Percentiles rank a stretch among this genome's conserved stretches.
phyloP scores from a whole-genome alignment of 768 basidiomycete genomes.

The Lentinus tigrinus region DNA sequence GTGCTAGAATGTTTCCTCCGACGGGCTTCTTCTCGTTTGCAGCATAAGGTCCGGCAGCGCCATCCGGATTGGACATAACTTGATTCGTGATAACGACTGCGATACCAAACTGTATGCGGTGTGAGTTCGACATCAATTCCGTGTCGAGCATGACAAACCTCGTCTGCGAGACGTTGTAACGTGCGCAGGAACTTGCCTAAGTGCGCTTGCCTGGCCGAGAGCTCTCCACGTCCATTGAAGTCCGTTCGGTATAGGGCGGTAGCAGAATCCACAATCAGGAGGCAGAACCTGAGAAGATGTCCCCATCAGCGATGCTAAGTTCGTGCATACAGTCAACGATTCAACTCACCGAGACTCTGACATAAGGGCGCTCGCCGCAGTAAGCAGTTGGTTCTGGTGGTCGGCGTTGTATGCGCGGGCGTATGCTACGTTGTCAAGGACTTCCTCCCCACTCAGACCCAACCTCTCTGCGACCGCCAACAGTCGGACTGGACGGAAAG shows the following conservation, averaged over 20 bases:
- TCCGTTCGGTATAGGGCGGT: conserved; percentile 95
- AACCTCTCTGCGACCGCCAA: conserved; percentile 94
- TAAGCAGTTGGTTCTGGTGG: conserved; percentile 87
- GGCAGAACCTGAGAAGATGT: conserved; percentile 69
- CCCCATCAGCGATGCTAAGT: conserved; percentile 9
- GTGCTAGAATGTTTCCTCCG: conserved; percentile 98
- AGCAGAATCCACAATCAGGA: conserved; percentile 95
- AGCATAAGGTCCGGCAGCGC: conserved; percentile 83
- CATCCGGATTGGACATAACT: conserved; percentile 99
- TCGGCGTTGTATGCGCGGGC: conserved; percentile 98
- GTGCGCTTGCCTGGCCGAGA: conserved; percentile 93
- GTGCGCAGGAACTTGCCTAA: conserved; percentile 94
- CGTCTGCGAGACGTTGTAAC: conserved; percentile 91
- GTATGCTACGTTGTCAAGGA: conserved; percentile 97
- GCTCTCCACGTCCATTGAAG: conserved; percentile 91
- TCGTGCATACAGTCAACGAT: conserved; percentile 24
- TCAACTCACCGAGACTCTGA: conserved; percentile 84
- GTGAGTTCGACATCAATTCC: conserved; percentile 4
- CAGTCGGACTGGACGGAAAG: conserved; percentile 94
- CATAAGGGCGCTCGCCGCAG: conserved; percentile 97
- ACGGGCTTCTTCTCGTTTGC: conserved; percentile 97
- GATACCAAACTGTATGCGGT: conserved; percentile 76
- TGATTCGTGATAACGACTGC: conserved; percentile 98
- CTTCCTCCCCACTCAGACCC: conserved; percentile 97
- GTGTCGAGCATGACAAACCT: conserved; percentile 56